Percentiles rank a stretch among this genome's conserved stretches.
Evolutionary conservation across 163 green algal species (phyloP).

Genomic region (Chloromonas sp.): DNA sequence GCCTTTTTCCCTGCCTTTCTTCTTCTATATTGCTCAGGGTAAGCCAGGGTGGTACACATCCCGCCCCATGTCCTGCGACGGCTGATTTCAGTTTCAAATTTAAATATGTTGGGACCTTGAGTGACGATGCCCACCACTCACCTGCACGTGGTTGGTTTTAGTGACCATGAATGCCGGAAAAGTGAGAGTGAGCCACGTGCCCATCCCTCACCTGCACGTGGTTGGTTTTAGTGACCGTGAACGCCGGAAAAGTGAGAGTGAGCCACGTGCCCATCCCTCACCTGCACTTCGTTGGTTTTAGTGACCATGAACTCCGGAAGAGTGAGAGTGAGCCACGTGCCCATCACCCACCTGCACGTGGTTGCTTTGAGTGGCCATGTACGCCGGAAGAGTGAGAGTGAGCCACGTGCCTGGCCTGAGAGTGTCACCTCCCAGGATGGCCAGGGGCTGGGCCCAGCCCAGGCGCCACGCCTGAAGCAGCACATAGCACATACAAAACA

Average conservation of each 20-base stretch:
- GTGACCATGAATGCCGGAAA: not conserved
- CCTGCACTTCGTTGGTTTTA: not conserved
- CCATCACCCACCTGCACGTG: not conserved
- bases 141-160: not conserved
- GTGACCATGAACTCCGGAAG: not conserved
- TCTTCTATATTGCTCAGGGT: no score
- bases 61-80: no score
- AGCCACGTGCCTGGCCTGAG: not conserved
- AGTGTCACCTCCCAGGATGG: no score
- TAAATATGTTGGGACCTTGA: no score
- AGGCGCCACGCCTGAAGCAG: no score
- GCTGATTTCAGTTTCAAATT: no score
- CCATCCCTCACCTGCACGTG: not conserved
- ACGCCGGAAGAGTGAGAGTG: not conserved
- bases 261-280: not conserved
- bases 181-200: not conserved
- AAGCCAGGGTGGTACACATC: no score
- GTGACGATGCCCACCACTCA: not conserved
- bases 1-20: no score
- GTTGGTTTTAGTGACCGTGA: not conserved
- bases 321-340: not conserved
- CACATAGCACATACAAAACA: no score
- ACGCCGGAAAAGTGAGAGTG: not conserved
- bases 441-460: no score
- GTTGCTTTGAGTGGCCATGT: not conserved